Percentiles rank a stretch among this genome's conserved stretches.
Evolutionary conservation across 805 yeast genomes (phyloP).

Genomic region (Allodekkera sacchari): DNA sequence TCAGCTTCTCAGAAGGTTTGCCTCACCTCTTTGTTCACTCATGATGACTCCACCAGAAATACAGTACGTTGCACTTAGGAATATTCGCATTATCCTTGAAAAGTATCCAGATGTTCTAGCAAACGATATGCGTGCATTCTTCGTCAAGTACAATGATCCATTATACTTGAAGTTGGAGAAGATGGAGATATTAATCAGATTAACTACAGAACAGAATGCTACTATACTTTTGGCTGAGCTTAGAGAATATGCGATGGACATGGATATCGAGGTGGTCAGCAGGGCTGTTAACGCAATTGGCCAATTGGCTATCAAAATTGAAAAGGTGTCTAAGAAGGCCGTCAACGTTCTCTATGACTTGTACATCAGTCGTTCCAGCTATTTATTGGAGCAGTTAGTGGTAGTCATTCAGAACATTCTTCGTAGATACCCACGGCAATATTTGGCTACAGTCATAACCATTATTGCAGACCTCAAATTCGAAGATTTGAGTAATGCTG

Average conservation of each 20-base stretch:
- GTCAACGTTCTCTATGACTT: conserved; percentile 53
- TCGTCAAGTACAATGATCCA: conserved; percentile 82
- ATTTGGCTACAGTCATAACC: conserved; percentile 45
- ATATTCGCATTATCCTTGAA: conserved; percentile 82
- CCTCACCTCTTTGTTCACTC: conserved; percentile 81
- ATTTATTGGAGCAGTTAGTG: conserved; percentile 51
- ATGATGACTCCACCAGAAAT: conserved; percentile 89
- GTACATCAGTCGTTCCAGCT: conserved; percentile 55
- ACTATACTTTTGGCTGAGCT: conserved; percentile 56
- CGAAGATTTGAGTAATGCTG: conserved; percentile 39
- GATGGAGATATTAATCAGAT: conserved; percentile 63
- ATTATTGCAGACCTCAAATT: conserved; percentile 37
- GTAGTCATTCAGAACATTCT: conserved; percentile 56
- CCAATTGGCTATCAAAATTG: conserved; percentile 60
- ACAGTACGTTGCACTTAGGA: conserved; percentile 87
- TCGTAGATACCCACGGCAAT: conserved; percentile 54
- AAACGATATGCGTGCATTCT: conserved; percentile 80
- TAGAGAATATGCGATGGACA: conserved; percentile 76
- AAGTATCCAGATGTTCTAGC: conserved; percentile 75
- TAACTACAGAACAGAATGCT: conserved; percentile 54
- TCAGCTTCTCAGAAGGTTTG: conserved; percentile 54
- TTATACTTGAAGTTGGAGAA: conserved; percentile 70
- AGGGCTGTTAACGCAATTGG: conserved; percentile 62
- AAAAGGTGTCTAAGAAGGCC: conserved; percentile 44
- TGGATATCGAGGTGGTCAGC: conserved; percentile 70